Conservation (phyloP, 2,329 filamentous ascomycete genomes). For the Claviceps pazoutovae region DNA sequence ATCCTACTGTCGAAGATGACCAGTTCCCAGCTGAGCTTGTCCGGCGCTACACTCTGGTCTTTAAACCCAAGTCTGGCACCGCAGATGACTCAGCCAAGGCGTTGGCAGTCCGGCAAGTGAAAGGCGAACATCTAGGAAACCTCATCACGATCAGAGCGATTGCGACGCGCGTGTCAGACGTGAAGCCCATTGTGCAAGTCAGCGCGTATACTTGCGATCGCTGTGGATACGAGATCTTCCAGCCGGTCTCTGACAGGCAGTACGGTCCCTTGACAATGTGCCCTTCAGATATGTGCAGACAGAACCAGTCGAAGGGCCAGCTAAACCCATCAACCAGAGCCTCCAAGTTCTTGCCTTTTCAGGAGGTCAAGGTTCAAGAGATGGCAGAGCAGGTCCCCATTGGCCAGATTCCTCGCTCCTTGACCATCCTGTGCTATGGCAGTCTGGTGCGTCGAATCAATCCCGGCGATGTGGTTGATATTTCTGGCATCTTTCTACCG, state of each 20-base stretch:
- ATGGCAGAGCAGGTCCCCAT: constrained; percentile 99
- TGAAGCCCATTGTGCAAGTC: constrained; percentile 94
- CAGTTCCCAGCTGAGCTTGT: constrained; percentile 88
- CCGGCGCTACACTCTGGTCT: constrained; percentile 86
- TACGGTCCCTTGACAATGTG: constrained; percentile 80
- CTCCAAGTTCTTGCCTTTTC: constrained; percentile 93
- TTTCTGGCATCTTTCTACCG: constrained; percentile 89
- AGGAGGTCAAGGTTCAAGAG: constrained; percentile 97
- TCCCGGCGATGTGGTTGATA: constrained; percentile 86
- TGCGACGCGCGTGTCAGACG: constrained; percentile 87
- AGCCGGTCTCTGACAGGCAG: constrained; percentile 81
- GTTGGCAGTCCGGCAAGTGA: constrained; percentile 83
- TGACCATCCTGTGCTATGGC: constrained; percentile 84
- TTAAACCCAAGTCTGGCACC: constrained; percentile 75
- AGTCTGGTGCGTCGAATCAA: constrained; percentile 75
- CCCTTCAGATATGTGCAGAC: constrained; percentile 76
- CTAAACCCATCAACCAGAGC: constrained; percentile 89
- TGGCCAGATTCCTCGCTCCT: constrained; percentile 83
- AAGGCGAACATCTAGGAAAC: constrained; percentile 81
- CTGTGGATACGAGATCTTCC: constrained; percentile 94
- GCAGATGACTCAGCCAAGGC: constrained; percentile 48
- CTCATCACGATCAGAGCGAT: constrained; percentile 93
- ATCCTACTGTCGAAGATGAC: constrained; percentile 52
- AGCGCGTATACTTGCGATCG: constrained; percentile 96
- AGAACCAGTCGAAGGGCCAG: constrained; percentile 85